Base-by-base conservation (phyloP, 2,329 filamentous ascomycete genomes). In the Fusarium scirpi region DNA sequence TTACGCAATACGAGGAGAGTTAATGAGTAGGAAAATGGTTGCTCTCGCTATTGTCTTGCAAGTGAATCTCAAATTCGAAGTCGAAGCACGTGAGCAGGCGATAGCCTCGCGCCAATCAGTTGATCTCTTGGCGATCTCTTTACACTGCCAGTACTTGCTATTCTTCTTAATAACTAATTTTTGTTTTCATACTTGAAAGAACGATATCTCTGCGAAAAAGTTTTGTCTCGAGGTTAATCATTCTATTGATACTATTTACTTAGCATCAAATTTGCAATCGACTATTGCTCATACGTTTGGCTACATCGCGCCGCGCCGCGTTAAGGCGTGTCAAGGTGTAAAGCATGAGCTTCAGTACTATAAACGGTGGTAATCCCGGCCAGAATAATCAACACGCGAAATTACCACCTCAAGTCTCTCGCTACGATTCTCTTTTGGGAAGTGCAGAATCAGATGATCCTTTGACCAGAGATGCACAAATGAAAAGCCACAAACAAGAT, bases 381-480 rank as follows among this genome's bases (percentile, higher is more conserved):
- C 57, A 56, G 20, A 65, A 20, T 24, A 44, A 16, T 8, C 58
- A 56, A 5, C 32, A 51, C 2, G 8, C 45, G 13, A 40, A 49
- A 13, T 34, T 62, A 13, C 54, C 54, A 3, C n/a, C 54, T 3
- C 57, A 65, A 6, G 27, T 64, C 11, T 47, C 15, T 24, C 51
- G 52, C n/a, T 51, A 34, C 18, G 54, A 30, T 24, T 68, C 58
- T 7, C 24, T 53, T 5, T 30, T 60, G 3, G 64, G 60, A 6
- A 74, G 67, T 32, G 34, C 65, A 8, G 70, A 70, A n/a, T 70
- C 62, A 3, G 73, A 73, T 16, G 75, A 75, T 16, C 71, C 74
- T 22, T 43, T 76, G 16, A 57, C 62, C 10, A 45, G 54, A 13
- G 45, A 64, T 44, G 56, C 46, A 11, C 51, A 64, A 16, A 54